These are phyloP conservation scores for Solanum neorickii DNA, from an alignment of 257 asterid species.

Conservation along the genomic window DNA sequence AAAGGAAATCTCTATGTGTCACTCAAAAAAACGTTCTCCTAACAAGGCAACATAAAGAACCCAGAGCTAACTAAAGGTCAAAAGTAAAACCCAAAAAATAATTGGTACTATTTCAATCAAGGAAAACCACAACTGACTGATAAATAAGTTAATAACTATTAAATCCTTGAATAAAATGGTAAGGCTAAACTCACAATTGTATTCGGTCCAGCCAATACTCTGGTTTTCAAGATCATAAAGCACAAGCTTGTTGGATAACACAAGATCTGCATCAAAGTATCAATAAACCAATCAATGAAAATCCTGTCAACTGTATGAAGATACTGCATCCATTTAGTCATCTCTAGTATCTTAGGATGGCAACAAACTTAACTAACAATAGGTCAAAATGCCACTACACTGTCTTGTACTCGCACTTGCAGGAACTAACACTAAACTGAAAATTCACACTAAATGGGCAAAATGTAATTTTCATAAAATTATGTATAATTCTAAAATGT, in stretches of 20 bases:
- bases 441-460: not conserved
- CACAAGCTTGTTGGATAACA: conserved; percentile 69
- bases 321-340: not conserved
- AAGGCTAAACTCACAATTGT: conserved; percentile 53
- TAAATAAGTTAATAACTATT: not conserved
- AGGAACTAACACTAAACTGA: not conserved
- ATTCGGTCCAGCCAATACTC: conserved; percentile 70
- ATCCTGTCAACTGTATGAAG: not conserved
- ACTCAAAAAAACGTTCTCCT: not conserved
- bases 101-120: not conserved
- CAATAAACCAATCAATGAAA: not conserved
- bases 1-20: not conserved
- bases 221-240: conserved; percentile 68
- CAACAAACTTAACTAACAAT: not conserved
- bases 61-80: not conserved
- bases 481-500: not conserved
- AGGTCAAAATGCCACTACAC: not conserved
- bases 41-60: not conserved
- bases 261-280: conserved; percentile 48
- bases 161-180: not conserved
- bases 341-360: not conserved
- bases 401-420: not conserved
- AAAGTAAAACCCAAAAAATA: not conserved
- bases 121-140: not conserved
- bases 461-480: not conserved